phyloP scores from a whole-genome alignment of 2,329 filamentous ascomycete genomes.

The Fusarium illudens region DNA sequence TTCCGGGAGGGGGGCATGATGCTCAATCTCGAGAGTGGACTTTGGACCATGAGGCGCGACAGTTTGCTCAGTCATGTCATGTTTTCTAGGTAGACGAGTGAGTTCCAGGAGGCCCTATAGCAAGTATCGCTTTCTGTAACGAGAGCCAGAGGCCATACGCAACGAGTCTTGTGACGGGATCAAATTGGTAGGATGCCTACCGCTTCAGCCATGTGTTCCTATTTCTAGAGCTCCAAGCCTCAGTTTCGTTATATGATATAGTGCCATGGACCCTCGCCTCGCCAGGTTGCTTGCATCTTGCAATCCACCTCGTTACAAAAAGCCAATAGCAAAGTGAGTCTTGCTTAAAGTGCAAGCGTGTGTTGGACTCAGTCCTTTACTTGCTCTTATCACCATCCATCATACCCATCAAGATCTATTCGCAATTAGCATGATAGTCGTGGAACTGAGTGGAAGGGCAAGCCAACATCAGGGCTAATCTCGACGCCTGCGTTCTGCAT shows the following conservation, averaged over 20 bases:
- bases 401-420: slow-evolving; percentile 31
- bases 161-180: background rate
- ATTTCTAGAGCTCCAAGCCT: background rate
- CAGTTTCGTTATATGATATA: background rate
- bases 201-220: background rate
- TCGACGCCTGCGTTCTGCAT: slow-evolving; percentile 37
- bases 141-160: no score
- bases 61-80: background rate
- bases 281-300: background rate
- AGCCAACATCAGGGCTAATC: slow-evolving; percentile 28
- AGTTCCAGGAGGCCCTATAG: background rate
- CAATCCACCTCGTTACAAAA: background rate
- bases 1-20: no score
- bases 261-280: background rate
- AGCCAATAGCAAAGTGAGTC: background rate
- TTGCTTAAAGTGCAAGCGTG: background rate
- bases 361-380: background rate
- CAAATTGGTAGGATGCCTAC: background rate
- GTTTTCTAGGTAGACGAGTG: background rate
- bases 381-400: slow-evolving; percentile 6
- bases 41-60: no score
- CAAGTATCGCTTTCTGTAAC: no score
- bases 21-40: no score
- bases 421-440: background rate
- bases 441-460: no score